These are phyloP conservation scores for Cairneyella variabilis DNA, from an alignment of 495 filamentous ascomycete species.

Conservation along the genomic window DNA sequence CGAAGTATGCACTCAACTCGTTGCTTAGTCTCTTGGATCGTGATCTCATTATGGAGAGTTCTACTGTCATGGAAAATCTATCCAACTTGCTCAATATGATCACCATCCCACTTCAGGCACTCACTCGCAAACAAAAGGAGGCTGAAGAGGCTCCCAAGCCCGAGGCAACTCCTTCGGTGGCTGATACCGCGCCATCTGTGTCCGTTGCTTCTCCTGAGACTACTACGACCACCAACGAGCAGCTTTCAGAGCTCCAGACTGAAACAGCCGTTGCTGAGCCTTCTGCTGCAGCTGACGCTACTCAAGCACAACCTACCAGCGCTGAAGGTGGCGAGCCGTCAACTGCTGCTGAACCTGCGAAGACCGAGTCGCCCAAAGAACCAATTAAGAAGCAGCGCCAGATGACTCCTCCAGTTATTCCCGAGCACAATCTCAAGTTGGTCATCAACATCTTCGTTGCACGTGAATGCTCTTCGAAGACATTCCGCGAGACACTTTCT, in stretches of 20 bases:
- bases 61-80: slow-evolving; percentile 89
- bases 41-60: slow-evolving; percentile 90
- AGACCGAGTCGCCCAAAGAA: slow-evolving; percentile 29
- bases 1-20: slow-evolving; percentile 88
- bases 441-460: slow-evolving; percentile 95
- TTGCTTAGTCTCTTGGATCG: slow-evolving; percentile 85
- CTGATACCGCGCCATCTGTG: slow-evolving; percentile 14
- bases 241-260: slow-evolving; percentile 10
- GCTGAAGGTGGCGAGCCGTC: slow-evolving; percentile 36
- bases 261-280: slow-evolving; percentile 21
- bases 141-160: slow-evolving; percentile 48
- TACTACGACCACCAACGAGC: slow-evolving; percentile 16
- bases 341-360: slow-evolving; percentile 45
- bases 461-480: slow-evolving; percentile 93
- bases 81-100: slow-evolving; percentile 82
- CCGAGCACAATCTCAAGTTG: slow-evolving; percentile 82
- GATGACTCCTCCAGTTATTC: slow-evolving; percentile 80
- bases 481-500: slow-evolving; percentile 92
- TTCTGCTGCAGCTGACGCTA: slow-evolving; percentile 9
- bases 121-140: slow-evolving; percentile 80
- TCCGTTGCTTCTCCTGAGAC: slow-evolving; percentile 23
- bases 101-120: slow-evolving; percentile 76
- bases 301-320: slow-evolving; percentile 9
- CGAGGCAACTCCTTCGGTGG: slow-evolving; percentile 44
- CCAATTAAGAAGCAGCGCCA: slow-evolving; percentile 64